These are phyloP conservation scores for Tylopilus balloui DNA, from an alignment of 768 basidiomycete species.

Conservation along the genomic window DNA sequence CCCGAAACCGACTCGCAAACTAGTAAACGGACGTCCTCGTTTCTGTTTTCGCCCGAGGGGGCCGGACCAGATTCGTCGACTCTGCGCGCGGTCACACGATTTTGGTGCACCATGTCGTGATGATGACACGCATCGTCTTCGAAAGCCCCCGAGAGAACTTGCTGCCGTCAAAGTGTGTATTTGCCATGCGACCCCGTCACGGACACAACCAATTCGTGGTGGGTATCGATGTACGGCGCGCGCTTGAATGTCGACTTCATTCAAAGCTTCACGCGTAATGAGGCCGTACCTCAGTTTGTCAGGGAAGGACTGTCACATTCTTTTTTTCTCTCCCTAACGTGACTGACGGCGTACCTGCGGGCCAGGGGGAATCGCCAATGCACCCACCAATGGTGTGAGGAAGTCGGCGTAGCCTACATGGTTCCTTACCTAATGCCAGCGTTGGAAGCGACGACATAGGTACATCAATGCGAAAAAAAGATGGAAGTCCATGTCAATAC, in stretches of 20 bases:
- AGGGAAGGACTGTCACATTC: neutral
- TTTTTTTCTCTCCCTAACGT: constrained; percentile 12
- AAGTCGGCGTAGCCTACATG: neutral
- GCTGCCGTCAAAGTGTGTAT: neutral
- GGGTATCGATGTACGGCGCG: neutral
- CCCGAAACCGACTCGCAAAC: neutral
- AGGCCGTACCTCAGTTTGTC: constrained; percentile 1
- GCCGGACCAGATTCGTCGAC: neutral
- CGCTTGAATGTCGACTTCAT: constrained; percentile 1
- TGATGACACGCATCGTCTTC: neutral
- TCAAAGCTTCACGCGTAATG: neutral
- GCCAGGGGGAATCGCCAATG: neutral
- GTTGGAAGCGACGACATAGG: neutral
- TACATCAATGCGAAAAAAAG: neutral
- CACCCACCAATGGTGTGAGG: neutral
- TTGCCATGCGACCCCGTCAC: neutral
- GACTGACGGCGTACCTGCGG: constrained; percentile 10
- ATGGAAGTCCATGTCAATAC: neutral
- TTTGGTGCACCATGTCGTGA: neutral
- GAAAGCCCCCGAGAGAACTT: neutral
- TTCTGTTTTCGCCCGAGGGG: neutral
- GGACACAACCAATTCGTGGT: neutral
- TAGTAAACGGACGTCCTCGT: neutral
- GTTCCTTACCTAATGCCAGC: constrained; percentile 1
- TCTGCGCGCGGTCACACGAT: neutral